Conservation (phyloP, 2,329 filamentous ascomycete species). For the Colletotrichum melonis region DNA sequence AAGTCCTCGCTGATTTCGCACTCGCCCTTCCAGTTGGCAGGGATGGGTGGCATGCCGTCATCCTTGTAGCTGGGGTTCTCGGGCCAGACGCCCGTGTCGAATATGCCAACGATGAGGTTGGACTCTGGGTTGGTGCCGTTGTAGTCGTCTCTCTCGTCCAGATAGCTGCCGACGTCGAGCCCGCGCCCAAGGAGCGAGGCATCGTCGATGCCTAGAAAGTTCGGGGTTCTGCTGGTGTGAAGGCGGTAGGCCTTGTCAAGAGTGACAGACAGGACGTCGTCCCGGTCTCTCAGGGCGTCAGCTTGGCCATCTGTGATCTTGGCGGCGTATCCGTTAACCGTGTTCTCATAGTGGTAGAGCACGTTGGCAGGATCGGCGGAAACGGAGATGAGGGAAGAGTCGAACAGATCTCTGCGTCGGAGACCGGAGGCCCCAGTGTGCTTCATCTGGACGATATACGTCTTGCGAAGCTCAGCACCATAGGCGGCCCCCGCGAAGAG, state of each 20-base stretch:
- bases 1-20: slow-evolving; percentile 27
- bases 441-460: slow-evolving; percentile 17
- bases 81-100: slow-evolving; percentile 35
- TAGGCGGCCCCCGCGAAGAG: neutral
- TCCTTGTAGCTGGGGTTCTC: slow-evolving; percentile 35
- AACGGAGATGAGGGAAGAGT: slow-evolving; percentile 3
- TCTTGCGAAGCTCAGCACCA: neutral
- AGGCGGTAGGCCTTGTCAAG: slow-evolving; percentile 13
- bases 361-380: slow-evolving; percentile 4
- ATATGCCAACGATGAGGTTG: slow-evolving; percentile 28
- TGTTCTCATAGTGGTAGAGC: slow-evolving; percentile 28
- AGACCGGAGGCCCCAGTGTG: neutral
- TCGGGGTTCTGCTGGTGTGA: slow-evolving; percentile 24
- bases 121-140: slow-evolving; percentile 11
- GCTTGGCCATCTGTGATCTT: slow-evolving; percentile 26
- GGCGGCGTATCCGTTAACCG: slow-evolving; percentile 30
- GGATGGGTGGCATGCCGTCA: slow-evolving; percentile 23
- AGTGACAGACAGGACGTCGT: slow-evolving; percentile 21
- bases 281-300: slow-evolving; percentile 10
- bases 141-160: neutral
- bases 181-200: slow-evolving; percentile 2
- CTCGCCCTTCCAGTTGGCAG: slow-evolving; percentile 24
- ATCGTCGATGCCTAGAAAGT: slow-evolving; percentile 27
- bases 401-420: neutral
- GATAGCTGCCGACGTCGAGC: neutral